These are phyloP conservation scores for Poa annua DNA, from an alignment of 176 grass and related monocot species.

Conservation along the genomic window DNA sequence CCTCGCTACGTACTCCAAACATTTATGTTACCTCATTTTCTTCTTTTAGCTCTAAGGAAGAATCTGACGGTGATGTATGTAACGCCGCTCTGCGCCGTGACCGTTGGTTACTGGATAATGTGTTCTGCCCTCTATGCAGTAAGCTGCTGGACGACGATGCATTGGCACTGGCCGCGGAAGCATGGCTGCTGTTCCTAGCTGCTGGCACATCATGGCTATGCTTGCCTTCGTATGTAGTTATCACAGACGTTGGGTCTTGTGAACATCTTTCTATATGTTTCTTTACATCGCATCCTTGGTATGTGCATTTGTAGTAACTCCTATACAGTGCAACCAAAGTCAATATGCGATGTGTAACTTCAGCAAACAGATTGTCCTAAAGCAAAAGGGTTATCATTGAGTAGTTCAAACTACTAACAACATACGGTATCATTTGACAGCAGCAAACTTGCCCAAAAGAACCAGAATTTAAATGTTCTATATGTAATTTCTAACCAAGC, in stretches of 20 bases:
- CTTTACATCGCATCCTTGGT: slow-evolving; percentile 74
- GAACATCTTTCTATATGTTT: slow-evolving; percentile 85
- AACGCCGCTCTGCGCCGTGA: slow-evolving; percentile 26
- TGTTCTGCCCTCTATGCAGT: slow-evolving; percentile 37
- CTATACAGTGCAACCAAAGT: slow-evolving; percentile 41
- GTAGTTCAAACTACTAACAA: slow-evolving; percentile 6
- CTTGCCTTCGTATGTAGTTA: slow-evolving; percentile 94
- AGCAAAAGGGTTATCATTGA: not conserved
- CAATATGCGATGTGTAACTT: slow-evolving; percentile 18
- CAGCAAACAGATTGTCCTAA: slow-evolving; percentile 17
- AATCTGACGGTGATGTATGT: slow-evolving; percentile 41
- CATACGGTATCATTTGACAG: slow-evolving; percentile 11
- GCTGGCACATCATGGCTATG: slow-evolving; percentile 82
- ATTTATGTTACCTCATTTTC: slow-evolving; percentile 69
- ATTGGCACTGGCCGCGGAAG: slow-evolving; percentile 39
- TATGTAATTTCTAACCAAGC: not conserved
- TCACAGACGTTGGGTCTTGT: slow-evolving; percentile 72
- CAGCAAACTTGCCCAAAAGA: slow-evolving; percentile 13
- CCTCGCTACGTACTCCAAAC: slow-evolving; percentile 7
- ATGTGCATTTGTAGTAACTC: slow-evolving; percentile 98
- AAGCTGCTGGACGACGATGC: slow-evolving; percentile 40
- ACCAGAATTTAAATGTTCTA: slow-evolving; percentile 8
- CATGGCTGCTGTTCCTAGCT: slow-evolving; percentile 62
- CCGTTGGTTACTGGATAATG: slow-evolving; percentile 32
- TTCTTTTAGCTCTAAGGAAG: slow-evolving; percentile 67